Conservation (phyloP, 1,284 basidiomycete genomes). For the Leucoagaricus sp. region DNA sequence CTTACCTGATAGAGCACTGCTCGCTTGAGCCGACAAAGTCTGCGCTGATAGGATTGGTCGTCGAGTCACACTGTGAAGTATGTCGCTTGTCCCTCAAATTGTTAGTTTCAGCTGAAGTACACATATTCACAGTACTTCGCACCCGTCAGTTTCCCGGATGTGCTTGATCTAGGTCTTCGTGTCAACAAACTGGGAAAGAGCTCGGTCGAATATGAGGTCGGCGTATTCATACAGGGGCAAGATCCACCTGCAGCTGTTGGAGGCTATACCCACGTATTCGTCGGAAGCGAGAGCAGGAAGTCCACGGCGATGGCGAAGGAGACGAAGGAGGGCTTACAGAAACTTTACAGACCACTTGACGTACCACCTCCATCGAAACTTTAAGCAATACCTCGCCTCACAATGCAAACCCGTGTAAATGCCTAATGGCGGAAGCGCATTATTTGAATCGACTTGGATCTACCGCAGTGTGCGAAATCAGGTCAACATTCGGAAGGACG, state of each 20-base stretch:
- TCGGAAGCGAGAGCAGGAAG: slow-evolving; percentile 56
- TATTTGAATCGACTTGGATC: too few relatives aligned
- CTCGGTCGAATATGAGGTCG: slow-evolving; percentile 76
- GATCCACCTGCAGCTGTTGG: slow-evolving; percentile 63
- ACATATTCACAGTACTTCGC: slow-evolving; percentile 50
- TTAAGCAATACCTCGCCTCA: too few relatives aligned
- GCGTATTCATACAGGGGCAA: slow-evolving; percentile 58
- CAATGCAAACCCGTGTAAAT: too few relatives aligned
- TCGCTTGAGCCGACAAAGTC: slow-evolving; percentile 51
- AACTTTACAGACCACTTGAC: slow-evolving; percentile 32
- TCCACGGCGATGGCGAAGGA: slow-evolving; percentile 45
- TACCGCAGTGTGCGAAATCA: too few relatives aligned
- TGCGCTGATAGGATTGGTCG: slow-evolving; percentile 65
- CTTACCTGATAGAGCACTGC: slow-evolving; percentile 66
- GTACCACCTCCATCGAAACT: too few relatives aligned
- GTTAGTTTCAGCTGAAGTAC: background rate
- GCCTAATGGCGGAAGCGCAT: too few relatives aligned
- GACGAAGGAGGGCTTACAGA: slow-evolving; percentile 44
- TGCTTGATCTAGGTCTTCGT: slow-evolving; percentile 65
- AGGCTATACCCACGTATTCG: slow-evolving; percentile 83
- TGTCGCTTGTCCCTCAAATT: background rate
- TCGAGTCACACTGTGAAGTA: slow-evolving; percentile 69
- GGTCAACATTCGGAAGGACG: too few relatives aligned
- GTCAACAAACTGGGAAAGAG: slow-evolving; percentile 66
- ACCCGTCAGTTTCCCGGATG: slow-evolving; percentile 68